Percentiles rank a stretch among this genome's conserved stretches.
Conservation (phyloP, 148 eudicot species). For the Oxyria digyna region DNA sequence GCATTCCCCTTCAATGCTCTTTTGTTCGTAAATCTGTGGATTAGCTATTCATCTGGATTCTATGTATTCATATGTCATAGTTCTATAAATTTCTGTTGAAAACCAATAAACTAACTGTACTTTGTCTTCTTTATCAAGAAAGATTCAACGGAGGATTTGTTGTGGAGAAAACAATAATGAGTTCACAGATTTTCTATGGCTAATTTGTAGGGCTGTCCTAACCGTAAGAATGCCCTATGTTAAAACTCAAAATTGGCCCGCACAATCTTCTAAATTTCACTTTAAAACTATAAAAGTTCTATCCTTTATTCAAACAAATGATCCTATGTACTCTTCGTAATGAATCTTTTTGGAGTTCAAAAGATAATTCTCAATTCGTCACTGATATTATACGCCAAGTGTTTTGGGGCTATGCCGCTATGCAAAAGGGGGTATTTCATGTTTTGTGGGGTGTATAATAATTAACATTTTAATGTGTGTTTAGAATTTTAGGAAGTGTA, state of each 20-base stretch:
- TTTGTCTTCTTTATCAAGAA: neutral
- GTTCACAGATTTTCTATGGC: neutral
- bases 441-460: neutral
- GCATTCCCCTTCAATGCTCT: neutral
- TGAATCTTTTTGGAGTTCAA: too few species aligned
- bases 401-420: neutral
- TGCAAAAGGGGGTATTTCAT: neutral
- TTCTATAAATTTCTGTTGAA: neutral
- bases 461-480: neutral
- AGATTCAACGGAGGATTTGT: neutral
- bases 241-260: neutral
- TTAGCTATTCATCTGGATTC: neutral
- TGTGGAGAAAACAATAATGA: neutral
- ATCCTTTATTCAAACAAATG: too few species aligned
- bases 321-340: too few species aligned
- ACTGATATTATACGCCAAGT: neutral
- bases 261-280: neutral
- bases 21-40: neutral
- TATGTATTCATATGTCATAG: neutral
- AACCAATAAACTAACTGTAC: neutral
- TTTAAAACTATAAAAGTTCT: too few species aligned
- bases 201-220: neutral
- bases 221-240: neutral
- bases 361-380: neutral
- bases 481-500: too few species aligned